These are phyloP conservation scores for Acanthamoeba healyi DNA, from an alignment of 208 protist species.

Conservation along the genomic window DNA sequence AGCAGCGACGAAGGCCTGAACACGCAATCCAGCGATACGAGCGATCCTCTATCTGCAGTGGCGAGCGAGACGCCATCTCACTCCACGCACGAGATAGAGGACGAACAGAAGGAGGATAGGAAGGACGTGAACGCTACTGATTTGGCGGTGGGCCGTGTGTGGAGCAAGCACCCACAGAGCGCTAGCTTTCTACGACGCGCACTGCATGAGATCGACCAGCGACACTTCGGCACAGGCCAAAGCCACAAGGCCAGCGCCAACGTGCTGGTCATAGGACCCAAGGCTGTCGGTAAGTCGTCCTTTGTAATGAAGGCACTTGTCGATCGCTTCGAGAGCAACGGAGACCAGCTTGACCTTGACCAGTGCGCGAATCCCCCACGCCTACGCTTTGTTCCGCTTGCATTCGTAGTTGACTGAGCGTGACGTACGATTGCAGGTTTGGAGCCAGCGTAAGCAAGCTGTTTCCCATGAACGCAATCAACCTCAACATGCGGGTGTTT, in stretches of 20 bases:
- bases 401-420: too few species aligned
- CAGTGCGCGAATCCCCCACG: neutral
- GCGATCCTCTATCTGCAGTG: too few species aligned
- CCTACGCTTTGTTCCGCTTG: neutral
- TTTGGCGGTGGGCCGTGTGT: neutral
- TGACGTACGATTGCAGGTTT: neutral
- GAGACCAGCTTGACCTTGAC: constrained; percentile 30
- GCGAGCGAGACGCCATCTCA: too few species aligned
- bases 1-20: too few species aligned
- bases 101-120: neutral
- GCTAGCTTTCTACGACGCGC: neutral
- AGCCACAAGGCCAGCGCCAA: neutral
- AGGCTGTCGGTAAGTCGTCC: neutral
- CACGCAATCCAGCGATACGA: too few species aligned
- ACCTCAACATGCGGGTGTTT: neutral
- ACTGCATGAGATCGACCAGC: neutral
- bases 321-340: constrained; percentile 21
- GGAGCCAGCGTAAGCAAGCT: neutral
- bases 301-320: constrained; percentile 27
- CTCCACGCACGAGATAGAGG: neutral
- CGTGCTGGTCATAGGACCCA: constrained; percentile 14
- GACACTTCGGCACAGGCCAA: neutral
- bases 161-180: neutral
- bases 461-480: neutral
- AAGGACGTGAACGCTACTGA: neutral